A percentile compares a stretch with the other conserved stretches of the same genome.
phyloP scores from a whole-genome alignment of 2,329 filamentous ascomycete species.

The Trichoderma koningii region DNA sequence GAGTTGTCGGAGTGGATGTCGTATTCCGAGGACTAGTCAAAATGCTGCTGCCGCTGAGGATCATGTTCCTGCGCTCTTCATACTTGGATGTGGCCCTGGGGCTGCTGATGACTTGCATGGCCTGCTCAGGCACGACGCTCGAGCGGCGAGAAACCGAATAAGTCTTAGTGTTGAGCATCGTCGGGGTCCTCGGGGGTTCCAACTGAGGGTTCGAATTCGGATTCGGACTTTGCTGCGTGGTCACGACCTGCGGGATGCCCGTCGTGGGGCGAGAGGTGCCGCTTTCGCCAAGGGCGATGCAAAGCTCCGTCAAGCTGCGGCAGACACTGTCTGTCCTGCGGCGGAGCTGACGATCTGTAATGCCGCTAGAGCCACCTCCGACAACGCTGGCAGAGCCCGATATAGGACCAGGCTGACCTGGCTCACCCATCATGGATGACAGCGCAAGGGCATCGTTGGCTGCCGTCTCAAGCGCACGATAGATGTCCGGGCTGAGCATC shows the following conservation, averaged over 20 bases:
- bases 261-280: conserved; percentile 37
- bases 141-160: conserved; percentile 44
- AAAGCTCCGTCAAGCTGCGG: conserved; percentile 88
- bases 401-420: conserved; percentile 68
- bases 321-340: conserved; percentile 93
- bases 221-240: conserved; percentile 6
- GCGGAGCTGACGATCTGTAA: conserved; percentile 80
- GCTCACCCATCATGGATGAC: conserved; percentile 73
- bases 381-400: conserved; percentile 67
- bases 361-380: conserved; percentile 45
- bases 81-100: conserved; percentile 54
- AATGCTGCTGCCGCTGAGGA: conserved; percentile 46
- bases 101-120: conserved; percentile 44
- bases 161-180: conserved; percentile 46
- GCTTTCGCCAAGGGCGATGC: conserved; percentile 75
- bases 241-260: conserved; percentile 12
- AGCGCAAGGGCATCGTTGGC: conserved; percentile 79
- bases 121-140: conserved; percentile 47
- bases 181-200: conserved; percentile 16
- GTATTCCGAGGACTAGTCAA: conserved; percentile 50
- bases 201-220: neutral
- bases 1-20: conserved; percentile 44
- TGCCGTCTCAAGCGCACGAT: conserved; percentile 75
- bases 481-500: conserved; percentile 70
- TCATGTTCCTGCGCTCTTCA: conserved; percentile 55